Conservation (phyloP, 2,329 filamentous ascomycete species). For the Aspergillus novofumigatus region DNA sequence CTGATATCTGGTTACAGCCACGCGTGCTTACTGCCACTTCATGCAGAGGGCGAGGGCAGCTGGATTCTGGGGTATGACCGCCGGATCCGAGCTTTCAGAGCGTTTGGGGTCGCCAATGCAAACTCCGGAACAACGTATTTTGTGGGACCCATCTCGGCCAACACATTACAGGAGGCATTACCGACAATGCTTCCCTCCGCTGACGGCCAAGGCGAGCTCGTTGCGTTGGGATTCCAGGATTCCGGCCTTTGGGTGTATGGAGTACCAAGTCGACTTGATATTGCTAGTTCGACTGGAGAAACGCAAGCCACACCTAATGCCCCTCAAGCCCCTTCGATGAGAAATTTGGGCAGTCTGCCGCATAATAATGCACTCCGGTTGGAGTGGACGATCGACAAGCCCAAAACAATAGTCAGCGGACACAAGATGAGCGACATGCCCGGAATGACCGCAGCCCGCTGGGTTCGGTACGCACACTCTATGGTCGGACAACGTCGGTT, state of each 20-base stretch:
- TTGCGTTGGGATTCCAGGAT: conserved; percentile 68
- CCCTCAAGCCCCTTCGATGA: conserved; percentile 3
- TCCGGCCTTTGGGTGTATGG: conserved; percentile 76
- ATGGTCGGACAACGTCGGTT: conserved; percentile 52
- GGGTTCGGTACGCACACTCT: conserved; percentile 58
- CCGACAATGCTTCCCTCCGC: conserved; percentile 68
- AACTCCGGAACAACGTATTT: conserved; percentile 77
- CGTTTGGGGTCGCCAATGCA: conserved; percentile 69
- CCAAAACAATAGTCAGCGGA: conserved; percentile 68
- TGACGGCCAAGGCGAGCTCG: conserved; percentile 65
- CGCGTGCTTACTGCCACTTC: conserved; percentile 59
- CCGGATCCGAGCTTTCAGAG: conserved; percentile 72
- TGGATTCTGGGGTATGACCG: conserved; percentile 78
- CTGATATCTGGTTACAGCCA: conserved; percentile 76
- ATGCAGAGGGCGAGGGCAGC: conserved; percentile 56
- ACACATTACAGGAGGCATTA: conserved; percentile 53
- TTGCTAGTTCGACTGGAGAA: conserved; percentile 37
- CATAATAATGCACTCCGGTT: conserved; percentile 26
- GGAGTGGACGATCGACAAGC: conserved; percentile 35
- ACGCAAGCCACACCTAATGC: neutral
- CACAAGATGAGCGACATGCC: conserved; percentile 61
- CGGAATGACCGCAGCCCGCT: conserved; percentile 66
- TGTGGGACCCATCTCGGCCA: conserved; percentile 56
- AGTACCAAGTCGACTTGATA: conserved; percentile 67
- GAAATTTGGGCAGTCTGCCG: conserved; percentile 2